phyloP scores from a whole-genome alignment of 768 basidiomycete species.

The Boletus rubropictus region DNA sequence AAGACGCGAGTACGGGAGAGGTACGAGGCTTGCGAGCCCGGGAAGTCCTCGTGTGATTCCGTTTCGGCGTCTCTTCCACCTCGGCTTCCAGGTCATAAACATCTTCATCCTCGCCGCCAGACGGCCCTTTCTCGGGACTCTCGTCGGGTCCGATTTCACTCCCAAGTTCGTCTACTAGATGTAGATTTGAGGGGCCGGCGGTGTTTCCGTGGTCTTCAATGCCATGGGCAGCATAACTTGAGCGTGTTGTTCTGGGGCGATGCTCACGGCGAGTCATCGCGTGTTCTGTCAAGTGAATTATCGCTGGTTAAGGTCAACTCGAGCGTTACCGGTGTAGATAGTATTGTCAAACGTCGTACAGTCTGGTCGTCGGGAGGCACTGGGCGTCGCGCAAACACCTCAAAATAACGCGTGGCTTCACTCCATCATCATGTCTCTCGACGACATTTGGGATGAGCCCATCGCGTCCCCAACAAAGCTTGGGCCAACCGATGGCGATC shows the following conservation, averaged over 20 bases:
- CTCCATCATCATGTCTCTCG: constrained; percentile 35
- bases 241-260: constrained; percentile 48
- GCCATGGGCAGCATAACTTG: constrained; percentile 42
- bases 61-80: constrained; percentile 15
- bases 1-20: background rate
- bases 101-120: constrained; percentile 31
- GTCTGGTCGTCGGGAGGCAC: too few species aligned
- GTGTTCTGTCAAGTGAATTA: background rate
- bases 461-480: constrained; percentile 25
- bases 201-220: constrained; percentile 28
- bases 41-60: constrained; percentile 1
- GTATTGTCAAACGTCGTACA: too few species aligned
- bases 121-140: constrained; percentile 30
- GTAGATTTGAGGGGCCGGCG: constrained; percentile 38
- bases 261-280: constrained; percentile 52
- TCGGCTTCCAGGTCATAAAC: constrained; percentile 13
- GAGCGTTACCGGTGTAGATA: too few species aligned
- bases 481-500: constrained; percentile 14
- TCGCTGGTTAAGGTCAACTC: background rate
- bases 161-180: constrained; percentile 24
- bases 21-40: constrained; percentile 1
- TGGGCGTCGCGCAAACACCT: constrained; percentile 20
- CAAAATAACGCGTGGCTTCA: constrained; percentile 25
- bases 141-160: constrained; percentile 53
- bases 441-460: constrained; percentile 59